Conservation (phyloP, 768 basidiomycete genomes). For the Russula sp. region DNA sequence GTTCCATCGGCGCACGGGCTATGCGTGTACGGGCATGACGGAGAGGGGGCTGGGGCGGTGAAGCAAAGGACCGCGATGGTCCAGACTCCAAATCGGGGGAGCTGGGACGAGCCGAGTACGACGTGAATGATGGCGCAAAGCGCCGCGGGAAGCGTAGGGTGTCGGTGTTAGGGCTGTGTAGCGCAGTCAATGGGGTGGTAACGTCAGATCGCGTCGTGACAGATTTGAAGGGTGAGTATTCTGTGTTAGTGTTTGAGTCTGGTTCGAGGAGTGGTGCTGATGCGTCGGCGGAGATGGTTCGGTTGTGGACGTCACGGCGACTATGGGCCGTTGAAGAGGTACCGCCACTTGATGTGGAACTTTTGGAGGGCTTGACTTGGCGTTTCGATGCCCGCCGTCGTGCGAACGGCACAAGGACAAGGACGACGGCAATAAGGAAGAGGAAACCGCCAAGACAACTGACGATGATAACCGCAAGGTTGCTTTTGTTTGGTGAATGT, state of each 20-base stretch:
- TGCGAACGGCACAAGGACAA: constrained; percentile 22
- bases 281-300: constrained; percentile 24
- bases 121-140: constrained; percentile 20
- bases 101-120: constrained; percentile 3
- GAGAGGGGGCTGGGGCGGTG: constrained; percentile 19
- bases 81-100: constrained; percentile 16
- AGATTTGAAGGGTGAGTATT: constrained; percentile 2
- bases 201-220: neutral
- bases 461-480: constrained; percentile 23
- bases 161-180: neutral
- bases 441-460: constrained; percentile 25
- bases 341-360: neutral
- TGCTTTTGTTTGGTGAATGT: constrained; percentile 17
- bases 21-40: constrained; percentile 27
- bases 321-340: constrained; percentile 11
- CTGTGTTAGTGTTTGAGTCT: constrained; percentile 1
- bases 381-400: constrained; percentile 23
- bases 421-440: constrained; percentile 20
- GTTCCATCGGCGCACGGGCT: constrained; percentile 23
- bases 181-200: neutral
- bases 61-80: constrained; percentile 6
- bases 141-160: constrained; percentile 3
- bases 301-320: constrained; percentile 20
- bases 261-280: constrained; percentile 27
- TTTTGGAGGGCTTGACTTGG: neutral